Conservation (phyloP, 805 yeast genomes). For the Starmerella bombicola region DNA sequence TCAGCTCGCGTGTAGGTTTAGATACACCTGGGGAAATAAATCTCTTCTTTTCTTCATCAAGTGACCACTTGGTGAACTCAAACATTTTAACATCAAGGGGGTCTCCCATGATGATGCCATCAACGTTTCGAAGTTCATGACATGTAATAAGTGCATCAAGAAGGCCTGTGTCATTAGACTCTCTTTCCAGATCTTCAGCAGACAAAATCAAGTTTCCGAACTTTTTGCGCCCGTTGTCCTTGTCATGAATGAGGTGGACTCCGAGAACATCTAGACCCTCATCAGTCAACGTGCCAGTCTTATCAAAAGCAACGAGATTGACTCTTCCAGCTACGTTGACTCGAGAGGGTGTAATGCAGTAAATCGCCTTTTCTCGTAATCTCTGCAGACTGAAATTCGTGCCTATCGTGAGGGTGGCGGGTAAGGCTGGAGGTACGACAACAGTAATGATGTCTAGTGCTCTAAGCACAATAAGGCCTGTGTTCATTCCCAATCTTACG, state of each 20-base stretch:
- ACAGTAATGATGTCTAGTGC: constrained; percentile 91
- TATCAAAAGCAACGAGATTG: constrained; percentile 85
- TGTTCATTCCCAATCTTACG: constrained; percentile 58
- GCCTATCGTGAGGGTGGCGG: constrained; percentile 94
- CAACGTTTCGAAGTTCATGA: constrained; percentile 73
- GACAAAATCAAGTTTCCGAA: constrained; percentile 18
- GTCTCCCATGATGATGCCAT: constrained; percentile 76
- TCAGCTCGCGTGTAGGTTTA: constrained; percentile 23
- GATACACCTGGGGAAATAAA: constrained; percentile 10
- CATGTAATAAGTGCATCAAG: constrained; percentile 48
- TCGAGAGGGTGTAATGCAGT: constrained; percentile 86
- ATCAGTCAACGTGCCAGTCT: constrained; percentile 94
- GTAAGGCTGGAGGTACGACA: constrained; percentile 97
- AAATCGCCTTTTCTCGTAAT: constrained; percentile 54
- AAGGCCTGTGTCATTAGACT: constrained; percentile 9
- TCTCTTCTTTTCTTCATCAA: constrained; percentile 46
- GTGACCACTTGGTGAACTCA: constrained; percentile 68
- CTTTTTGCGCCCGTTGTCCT: constrained; percentile 3
- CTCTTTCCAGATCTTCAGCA: constrained; percentile 13
- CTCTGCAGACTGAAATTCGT: constrained; percentile 82
- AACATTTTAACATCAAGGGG: constrained; percentile 92
- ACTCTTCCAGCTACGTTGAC: constrained; percentile 94
- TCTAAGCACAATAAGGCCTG: constrained; percentile 60
- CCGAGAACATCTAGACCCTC: constrained; percentile 86
- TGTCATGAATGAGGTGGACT: constrained; percentile 33